Evolutionary conservation across 495 filamentous ascomycete species (phyloP).

Genomic region (Penicillium pulvis): DNA sequence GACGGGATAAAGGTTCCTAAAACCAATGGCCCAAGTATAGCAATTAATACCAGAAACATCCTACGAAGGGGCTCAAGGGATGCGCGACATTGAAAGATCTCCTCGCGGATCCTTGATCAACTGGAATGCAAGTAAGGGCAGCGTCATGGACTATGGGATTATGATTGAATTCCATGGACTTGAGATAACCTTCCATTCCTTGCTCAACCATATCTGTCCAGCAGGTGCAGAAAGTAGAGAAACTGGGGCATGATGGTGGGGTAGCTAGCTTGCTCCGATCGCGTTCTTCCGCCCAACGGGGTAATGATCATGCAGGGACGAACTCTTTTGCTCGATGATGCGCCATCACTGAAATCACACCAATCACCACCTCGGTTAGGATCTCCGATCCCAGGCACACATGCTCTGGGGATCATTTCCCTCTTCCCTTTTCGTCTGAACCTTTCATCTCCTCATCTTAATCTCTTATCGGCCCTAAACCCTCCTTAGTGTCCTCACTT

Average conservation of each 20-base stretch:
- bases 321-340: constrained; percentile 18
- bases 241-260: constrained; percentile 13
- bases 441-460: constrained; percentile 1
- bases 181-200: constrained; percentile 25
- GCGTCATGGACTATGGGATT: constrained; percentile 18
- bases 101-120: constrained; percentile 34
- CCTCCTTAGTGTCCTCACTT: background rate
- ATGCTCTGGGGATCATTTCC: background rate
- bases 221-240: background rate
- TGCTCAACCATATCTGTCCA: constrained; percentile 16
- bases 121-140: constrained; percentile 35
- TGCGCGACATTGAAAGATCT: constrained; percentile 33
- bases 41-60: constrained; percentile 27
- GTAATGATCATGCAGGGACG: constrained; percentile 21
- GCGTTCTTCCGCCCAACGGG: constrained; percentile 11
- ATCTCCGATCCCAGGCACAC: background rate
- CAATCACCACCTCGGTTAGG: constrained; percentile 19
- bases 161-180: background rate
- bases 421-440: background rate
- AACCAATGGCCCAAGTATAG: constrained; percentile 4
- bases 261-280: constrained; percentile 14
- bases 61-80: constrained; percentile 29
- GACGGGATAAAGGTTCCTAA: background rate
- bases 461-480: constrained; percentile 6
- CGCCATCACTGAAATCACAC: constrained; percentile 14